Conservation (phyloP, 1,284 basidiomycete species). For the Leccinum olivaceoglutinosum region DNA sequence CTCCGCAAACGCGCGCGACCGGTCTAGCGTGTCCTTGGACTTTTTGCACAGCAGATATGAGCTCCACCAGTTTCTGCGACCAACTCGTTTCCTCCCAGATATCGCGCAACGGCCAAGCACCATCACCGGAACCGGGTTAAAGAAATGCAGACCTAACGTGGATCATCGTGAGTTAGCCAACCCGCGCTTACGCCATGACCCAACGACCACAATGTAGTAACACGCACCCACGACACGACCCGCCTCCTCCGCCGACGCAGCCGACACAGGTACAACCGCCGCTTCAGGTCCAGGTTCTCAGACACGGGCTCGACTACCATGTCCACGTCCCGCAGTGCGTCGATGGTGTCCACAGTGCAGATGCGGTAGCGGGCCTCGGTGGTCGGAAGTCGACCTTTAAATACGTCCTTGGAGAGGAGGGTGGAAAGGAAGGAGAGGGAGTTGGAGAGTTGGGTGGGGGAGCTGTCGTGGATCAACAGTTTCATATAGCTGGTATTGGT, state of each 20-base stretch:
- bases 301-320: slow-evolving; percentile 94
- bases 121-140: slow-evolving; percentile 95
- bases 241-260: slow-evolving; percentile 57
- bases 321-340: slow-evolving; percentile 70
- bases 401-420: slow-evolving; percentile 81
- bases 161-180: background rate
- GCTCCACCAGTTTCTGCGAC: slow-evolving; percentile 82
- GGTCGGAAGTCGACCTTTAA: slow-evolving; percentile 74
- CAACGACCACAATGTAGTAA: background rate
- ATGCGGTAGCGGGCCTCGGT: slow-evolving; percentile 67
- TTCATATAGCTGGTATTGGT: no score
- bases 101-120: slow-evolving; percentile 33
- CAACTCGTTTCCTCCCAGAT: background rate
- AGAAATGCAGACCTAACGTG: slow-evolving; percentile 81
- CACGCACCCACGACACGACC: slow-evolving; percentile 68
- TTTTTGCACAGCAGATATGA: slow-evolving; percentile 94
- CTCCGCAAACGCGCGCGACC: slow-evolving; percentile 81
- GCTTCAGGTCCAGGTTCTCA: slow-evolving; percentile 80
- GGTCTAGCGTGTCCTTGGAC: slow-evolving; percentile 64
- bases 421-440: slow-evolving; percentile 73
- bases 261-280: slow-evolving; percentile 55
- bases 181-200: background rate
- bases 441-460: slow-evolving; percentile 59
- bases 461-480: slow-evolving; percentile 67
- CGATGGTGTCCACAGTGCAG: slow-evolving; percentile 50